A percentile compares a stretch with the other conserved stretches of the same genome.
Evolutionary conservation across 257 asterid species (phyloP).

Genomic region (Cinchona pubescens): DNA sequence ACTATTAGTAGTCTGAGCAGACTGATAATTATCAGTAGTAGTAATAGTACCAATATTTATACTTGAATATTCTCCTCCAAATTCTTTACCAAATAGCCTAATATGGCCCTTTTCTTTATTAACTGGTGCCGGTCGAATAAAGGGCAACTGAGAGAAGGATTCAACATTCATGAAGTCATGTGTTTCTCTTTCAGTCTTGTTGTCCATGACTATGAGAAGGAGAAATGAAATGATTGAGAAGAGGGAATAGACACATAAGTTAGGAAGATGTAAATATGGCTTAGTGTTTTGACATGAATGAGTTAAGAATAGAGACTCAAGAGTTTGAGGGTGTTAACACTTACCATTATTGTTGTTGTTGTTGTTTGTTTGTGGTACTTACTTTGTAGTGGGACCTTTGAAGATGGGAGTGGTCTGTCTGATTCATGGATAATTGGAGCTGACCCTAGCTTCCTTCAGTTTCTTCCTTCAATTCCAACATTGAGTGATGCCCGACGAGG

Average conservation of each 20-base stretch:
- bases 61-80: conserved; percentile 31
- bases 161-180: conserved; percentile 83
- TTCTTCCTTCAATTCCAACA: conserved; percentile 1
- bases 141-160: conserved; percentile 90
- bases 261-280: conserved; percentile 6
- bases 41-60: neutral
- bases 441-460: conserved; percentile 32
- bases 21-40: conserved; percentile 7
- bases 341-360: too few species aligned
- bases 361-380: neutral
- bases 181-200: conserved; percentile 55
- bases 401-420: conserved; percentile 36
- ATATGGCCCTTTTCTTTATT: conserved; percentile 52
- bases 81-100: conserved; percentile 80
- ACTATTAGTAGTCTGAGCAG: conserved; percentile 7
- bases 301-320: conserved; percentile 2
- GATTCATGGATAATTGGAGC: conserved; percentile 39
- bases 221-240: neutral
- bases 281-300: neutral
- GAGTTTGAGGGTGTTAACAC: too few species aligned
- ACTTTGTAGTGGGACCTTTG: conserved; percentile 34
- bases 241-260: too few species aligned
- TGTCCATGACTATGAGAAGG: conserved; percentile 43
- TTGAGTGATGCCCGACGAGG: conserved; percentile 38
- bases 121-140: conserved; percentile 55